Percentiles rank a stretch among this genome's conserved stretches.
These are phyloP conservation scores for Aspergillus pseudotamarii DNA, from an alignment of 2,329 filamentous ascomycete genomes.

Conservation along the genomic window DNA sequence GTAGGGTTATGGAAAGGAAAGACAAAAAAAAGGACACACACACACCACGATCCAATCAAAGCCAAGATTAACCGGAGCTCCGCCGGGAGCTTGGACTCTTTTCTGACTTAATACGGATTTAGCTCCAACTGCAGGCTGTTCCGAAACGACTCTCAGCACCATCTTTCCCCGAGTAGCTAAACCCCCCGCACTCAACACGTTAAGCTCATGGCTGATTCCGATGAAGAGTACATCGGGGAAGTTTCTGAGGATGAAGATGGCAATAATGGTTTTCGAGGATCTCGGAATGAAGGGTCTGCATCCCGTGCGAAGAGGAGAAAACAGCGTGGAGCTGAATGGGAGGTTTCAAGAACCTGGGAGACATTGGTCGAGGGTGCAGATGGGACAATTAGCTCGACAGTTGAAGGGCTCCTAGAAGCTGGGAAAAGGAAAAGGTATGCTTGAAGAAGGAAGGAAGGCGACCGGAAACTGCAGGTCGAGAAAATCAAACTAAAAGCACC, in stretches of 20 bases:
- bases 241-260: slow-evolving; percentile 50
- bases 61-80: neutral
- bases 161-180: neutral
- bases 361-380: slow-evolving; percentile 76
- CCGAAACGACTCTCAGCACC: neutral
- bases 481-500: slow-evolving; percentile 6
- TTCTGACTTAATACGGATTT: neutral
- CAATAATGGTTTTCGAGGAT: slow-evolving; percentile 31
- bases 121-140: neutral
- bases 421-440: slow-evolving; percentile 73
- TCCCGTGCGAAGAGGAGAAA: slow-evolving; percentile 41
- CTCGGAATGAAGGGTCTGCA: slow-evolving; percentile 30
- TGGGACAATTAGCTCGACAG: slow-evolving; percentile 70
- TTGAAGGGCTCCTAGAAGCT: slow-evolving; percentile 76
- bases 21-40: neutral
- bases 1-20: neutral
- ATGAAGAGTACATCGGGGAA: slow-evolving; percentile 57
- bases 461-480: neutral
- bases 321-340: slow-evolving; percentile 46
- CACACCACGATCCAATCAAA: neutral
- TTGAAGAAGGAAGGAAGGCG: neutral
- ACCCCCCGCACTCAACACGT: neutral
- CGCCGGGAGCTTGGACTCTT: slow-evolving; percentile 12
- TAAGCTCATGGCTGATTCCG: slow-evolving; percentile 48
- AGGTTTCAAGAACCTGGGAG: slow-evolving; percentile 61